These are phyloP conservation scores for Grifola frondosa DNA, from an alignment of 1,284 basidiomycete genomes.

Conservation along the genomic window DNA sequence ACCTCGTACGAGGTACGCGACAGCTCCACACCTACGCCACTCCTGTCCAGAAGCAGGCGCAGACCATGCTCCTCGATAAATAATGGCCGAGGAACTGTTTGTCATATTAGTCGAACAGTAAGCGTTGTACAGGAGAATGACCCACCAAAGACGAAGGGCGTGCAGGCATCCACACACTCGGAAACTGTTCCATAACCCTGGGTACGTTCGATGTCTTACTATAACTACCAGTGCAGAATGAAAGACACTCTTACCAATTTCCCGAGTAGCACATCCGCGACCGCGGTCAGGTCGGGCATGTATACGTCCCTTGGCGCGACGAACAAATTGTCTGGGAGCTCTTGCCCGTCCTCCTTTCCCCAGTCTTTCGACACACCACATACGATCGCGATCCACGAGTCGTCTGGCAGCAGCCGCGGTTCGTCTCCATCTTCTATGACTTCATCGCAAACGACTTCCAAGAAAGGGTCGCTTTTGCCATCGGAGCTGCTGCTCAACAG, in stretches of 20 bases:
- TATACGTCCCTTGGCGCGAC: conserved; percentile 73
- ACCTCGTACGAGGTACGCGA: conserved; percentile 60
- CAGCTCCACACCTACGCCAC: conserved; percentile 67
- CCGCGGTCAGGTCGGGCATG: conserved; percentile 77
- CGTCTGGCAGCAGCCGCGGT: conserved; percentile 55
- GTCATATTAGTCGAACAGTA: conserved; percentile 5
- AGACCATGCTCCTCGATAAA: conserved; percentile 81
- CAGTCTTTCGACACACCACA: conserved; percentile 69
- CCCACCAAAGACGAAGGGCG: conserved; percentile 71
- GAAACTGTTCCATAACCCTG: conserved; percentile 75
- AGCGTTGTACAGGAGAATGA: conserved; percentile 5
- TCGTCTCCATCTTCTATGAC: conserved; percentile 26
- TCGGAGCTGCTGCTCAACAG: conserved; percentile 5
- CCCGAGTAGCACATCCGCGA: conserved; percentile 73
- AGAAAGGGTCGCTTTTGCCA: not conserved
- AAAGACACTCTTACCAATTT: conserved; percentile 55
- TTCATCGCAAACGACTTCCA: conserved; percentile 9
- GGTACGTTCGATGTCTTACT: not conserved
- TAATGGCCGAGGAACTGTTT: conserved; percentile 66
- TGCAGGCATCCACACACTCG: conserved; percentile 67
- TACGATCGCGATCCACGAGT: conserved; percentile 74
- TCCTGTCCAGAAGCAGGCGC: conserved; percentile 55
- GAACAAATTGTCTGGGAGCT: conserved; percentile 68
- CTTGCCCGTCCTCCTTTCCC: conserved; percentile 42
- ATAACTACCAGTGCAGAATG: not conserved